Base-by-base conservation (phyloP, 371 early-diverging fungal species). In the Apophysomyces sp. region DNA sequence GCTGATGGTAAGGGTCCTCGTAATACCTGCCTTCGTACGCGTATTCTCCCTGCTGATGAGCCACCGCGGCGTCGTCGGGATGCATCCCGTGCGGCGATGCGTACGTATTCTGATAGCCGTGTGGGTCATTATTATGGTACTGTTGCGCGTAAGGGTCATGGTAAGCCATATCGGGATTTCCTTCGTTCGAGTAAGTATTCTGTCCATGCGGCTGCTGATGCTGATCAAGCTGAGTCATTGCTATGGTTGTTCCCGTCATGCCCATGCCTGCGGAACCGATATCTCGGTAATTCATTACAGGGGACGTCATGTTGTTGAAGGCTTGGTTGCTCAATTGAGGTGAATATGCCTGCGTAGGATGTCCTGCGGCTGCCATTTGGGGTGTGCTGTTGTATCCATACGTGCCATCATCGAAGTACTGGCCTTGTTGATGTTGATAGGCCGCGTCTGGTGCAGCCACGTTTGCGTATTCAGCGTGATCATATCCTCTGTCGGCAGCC, bases 261-360 rank as follows among this genome's bases (percentile, higher is more conserved):
- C 21, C 49, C 49, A 44, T 44, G 49, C 21, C 11, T 7, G 49
- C 18, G 6, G 15, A 9, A 13, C 44, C 58, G 7, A 58, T 44
- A 41, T 58, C 44, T 28, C 41, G 29, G 16, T 58, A 58, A 28
- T 36, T 40, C 57, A 57, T 57, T 4, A 39, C 40, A 5, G 57
- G 57, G 15, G 57, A 57, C 4, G 57, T 57, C 31, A 57, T 27
- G 58, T 41, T 58, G 26, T 53, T 28, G 58, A 58, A 58, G 29
- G 44, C 58, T 12, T 58, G 39, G 29, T 37, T 30, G 26, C 36
- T 57, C 27, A 58, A 18, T 18, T 58, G 58, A n/a, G 58, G 58
- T 15, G 58, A 37, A 41, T 58, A 58, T 9, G 58, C 11, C 24
- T 58, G 58, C 3, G 41, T n/a, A 3, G 58, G 18, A 16, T 32